Percentiles rank a stretch among this genome's conserved stretches.
Evolutionary conservation across 2,329 filamentous ascomycete species (phyloP).

Genomic region (Teratosphaeria pseudoeucalypti): DNA sequence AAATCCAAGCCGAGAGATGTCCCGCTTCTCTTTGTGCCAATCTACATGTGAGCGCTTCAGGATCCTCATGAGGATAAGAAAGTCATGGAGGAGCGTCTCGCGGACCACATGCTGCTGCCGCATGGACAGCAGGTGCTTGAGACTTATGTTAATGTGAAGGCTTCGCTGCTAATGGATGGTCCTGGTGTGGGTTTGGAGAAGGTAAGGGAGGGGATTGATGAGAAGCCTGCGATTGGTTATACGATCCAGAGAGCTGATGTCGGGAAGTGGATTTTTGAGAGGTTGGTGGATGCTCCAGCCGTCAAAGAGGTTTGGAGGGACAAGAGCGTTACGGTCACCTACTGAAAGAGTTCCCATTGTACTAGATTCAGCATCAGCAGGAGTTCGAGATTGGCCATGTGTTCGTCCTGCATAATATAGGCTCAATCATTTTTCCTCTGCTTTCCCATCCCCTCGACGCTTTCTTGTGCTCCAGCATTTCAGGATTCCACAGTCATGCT

Average conservation of each 20-base stretch:
- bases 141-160: conserved; percentile 26
- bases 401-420: neutral
- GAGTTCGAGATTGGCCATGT: neutral
- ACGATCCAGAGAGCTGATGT: conserved; percentile 30
- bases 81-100: conserved; percentile 25
- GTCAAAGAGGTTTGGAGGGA: neutral
- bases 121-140: conserved; percentile 14
- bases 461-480: neutral
- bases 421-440: neutral
- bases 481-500: neutral
- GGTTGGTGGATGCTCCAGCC: conserved; percentile 15
- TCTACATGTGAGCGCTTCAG: conserved; percentile 28
- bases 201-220: conserved; percentile 25
- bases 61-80: conserved; percentile 32
- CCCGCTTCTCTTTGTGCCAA: conserved; percentile 19
- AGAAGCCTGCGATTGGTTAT: conserved; percentile 28
- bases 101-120: conserved; percentile 13
- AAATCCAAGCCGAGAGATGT: conserved; percentile 25
- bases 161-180: conserved; percentile 28
- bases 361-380: neutral
- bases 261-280: conserved; percentile 30
- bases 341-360: neutral
- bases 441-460: neutral
- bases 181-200: conserved; percentile 16
- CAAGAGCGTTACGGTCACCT: neutral